These are phyloP conservation scores for Viridothelium virens DNA, from an alignment of 495 filamentous ascomycete genomes.

Conservation along the genomic window DNA sequence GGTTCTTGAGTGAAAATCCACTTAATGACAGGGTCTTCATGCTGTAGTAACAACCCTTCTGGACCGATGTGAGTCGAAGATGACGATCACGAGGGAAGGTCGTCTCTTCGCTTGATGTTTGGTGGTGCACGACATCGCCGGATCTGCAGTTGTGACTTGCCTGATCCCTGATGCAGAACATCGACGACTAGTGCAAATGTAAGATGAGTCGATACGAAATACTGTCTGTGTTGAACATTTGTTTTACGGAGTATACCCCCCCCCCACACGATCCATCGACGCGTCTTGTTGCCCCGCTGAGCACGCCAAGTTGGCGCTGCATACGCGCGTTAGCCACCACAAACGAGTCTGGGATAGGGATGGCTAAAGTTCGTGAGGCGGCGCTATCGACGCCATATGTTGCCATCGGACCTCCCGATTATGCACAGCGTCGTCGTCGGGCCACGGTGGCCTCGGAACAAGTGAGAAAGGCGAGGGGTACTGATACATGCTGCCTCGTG, in stretches of 20 bases:
- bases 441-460: too few species aligned
- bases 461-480: too few species aligned
- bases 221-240: background rate
- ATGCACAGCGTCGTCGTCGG: background rate
- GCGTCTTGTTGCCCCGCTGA: background rate
- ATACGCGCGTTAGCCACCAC: background rate
- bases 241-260: background rate
- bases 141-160: background rate
- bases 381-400: slow-evolving; percentile 8
- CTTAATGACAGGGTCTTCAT: background rate
- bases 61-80: background rate
- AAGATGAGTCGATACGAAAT: background rate
- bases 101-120: background rate
- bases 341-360: background rate
- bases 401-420: slow-evolving; percentile 7
- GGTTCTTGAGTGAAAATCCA: background rate
- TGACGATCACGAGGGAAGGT: background rate
- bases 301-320: background rate
- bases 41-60: background rate
- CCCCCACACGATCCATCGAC: background rate
- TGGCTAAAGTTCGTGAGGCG: background rate
- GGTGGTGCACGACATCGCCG: background rate
- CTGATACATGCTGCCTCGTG: too few species aligned
- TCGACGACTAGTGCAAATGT: background rate
- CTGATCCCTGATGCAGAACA: slow-evolving; percentile 5